These are phyloP conservation scores for Aspergillus asperescens DNA, from an alignment of 495 filamentous ascomycete genomes.

Conservation along the genomic window DNA sequence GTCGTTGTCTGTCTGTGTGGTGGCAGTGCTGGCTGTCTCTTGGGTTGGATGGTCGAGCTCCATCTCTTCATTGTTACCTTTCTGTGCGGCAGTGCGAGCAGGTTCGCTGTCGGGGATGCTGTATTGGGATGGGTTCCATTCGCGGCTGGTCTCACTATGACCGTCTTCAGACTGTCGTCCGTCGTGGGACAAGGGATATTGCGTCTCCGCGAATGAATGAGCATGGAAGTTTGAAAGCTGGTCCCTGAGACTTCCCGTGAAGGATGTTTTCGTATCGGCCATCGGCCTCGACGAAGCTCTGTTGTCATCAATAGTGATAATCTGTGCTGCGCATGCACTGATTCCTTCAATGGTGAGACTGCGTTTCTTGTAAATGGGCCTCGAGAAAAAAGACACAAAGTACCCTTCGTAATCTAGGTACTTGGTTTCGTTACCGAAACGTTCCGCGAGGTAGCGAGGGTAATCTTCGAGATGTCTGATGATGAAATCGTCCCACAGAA, in stretches of 20 bases:
- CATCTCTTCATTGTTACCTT: not conserved
- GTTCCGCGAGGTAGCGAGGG: conserved; percentile 27
- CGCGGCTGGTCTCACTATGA: not conserved
- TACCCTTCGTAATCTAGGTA: conserved; percentile 31
- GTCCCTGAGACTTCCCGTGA: conserved; percentile 29
- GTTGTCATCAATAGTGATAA: conserved; percentile 1
- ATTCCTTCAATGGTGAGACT: conserved; percentile 30
- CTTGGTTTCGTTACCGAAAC: conserved; percentile 15
- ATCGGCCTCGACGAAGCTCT: not conserved
- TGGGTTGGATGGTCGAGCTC: not conserved
- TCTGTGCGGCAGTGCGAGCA: not conserved
- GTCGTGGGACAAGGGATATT: conserved; percentile 5
- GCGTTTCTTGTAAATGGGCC: conserved; percentile 34
- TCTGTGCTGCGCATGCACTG: conserved; percentile 27
- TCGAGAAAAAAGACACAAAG: conserved; percentile 25
- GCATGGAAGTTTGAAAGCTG: conserved; percentile 28
- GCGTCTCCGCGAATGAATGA: conserved; percentile 20
- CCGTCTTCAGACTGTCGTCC: not conserved
- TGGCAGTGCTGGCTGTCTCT: not conserved
- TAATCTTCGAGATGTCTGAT: conserved; percentile 42
- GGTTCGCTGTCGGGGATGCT: conserved; percentile 17
- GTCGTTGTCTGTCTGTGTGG: conserved; percentile 11
- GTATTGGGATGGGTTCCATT: not conserved
- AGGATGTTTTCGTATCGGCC: conserved; percentile 15
- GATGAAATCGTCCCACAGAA: conserved; percentile 67